A percentile compares a stretch with the other conserved stretches of the same genome.
phyloP scores from a whole-genome alignment of 2,329 filamentous ascomycete species.

The Ceratocystis papillata region DNA sequence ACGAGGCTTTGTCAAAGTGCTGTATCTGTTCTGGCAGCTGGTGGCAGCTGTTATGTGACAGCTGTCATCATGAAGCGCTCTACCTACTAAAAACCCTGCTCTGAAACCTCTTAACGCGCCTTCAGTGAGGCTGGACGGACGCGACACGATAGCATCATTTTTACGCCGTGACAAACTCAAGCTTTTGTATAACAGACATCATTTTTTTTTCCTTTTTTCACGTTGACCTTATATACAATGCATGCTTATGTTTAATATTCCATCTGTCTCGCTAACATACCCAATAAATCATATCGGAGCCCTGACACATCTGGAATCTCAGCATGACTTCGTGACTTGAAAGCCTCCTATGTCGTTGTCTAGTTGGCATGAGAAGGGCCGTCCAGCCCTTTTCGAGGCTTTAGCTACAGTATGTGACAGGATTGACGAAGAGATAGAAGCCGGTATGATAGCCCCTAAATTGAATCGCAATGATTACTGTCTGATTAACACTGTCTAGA shows the following conservation, averaged over 20 bases:
- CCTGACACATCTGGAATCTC: background rate
- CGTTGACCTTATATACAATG: conserved; percentile 6
- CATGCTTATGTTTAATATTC: conserved; percentile 8
- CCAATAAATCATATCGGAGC: background rate
- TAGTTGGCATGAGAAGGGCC: conserved; percentile 34
- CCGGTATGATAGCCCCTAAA: conserved; percentile 29
- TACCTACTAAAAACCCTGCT: background rate
- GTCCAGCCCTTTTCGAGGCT: conserved; percentile 35
- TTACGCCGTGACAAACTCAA: background rate
- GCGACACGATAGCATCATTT: background rate
- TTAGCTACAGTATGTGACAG: conserved; percentile 34
- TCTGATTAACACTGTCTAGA: conserved; percentile 7
- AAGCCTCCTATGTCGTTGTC: conserved; percentile 29
- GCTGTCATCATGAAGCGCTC: background rate
- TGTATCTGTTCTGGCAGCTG: background rate
- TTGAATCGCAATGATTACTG: background rate
- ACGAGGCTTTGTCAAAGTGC: background rate
- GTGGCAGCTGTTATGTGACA: background rate
- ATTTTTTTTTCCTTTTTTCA: background rate
- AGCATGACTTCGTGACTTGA: conserved; percentile 17
- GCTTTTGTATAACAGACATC: background rate
- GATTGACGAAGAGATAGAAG: conserved; percentile 33
- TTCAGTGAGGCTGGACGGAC: background rate
- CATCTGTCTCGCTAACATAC: background rate
- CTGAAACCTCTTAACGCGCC: conserved; percentile 6